phyloP scores from a whole-genome alignment of 2,329 filamentous ascomycete species.

The Trichoderma brevicompactum region DNA sequence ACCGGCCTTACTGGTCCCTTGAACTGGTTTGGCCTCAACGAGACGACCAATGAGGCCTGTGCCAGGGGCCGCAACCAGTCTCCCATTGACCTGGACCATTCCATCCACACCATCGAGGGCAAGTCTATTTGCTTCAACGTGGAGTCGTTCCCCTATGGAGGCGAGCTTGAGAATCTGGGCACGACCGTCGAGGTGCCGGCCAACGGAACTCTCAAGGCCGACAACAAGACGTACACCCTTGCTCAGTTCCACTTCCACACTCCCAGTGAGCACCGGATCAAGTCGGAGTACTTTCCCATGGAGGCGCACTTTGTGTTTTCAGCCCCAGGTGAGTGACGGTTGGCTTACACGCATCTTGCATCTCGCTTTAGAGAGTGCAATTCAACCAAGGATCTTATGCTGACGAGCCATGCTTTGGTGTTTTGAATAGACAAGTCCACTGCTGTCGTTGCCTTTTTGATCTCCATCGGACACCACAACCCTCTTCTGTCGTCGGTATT shows the following conservation, averaged over 20 bases:
- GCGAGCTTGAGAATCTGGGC: conserved; percentile 56
- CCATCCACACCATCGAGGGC: conserved; percentile 40
- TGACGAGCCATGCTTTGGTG: background rate
- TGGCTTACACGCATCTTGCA: too few species aligned
- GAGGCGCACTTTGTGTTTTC: conserved; percentile 41
- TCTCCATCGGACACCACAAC: conserved; percentile 15
- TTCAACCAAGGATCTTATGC: background rate
- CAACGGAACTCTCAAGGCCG: conserved; percentile 52
- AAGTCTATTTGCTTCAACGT: conserved; percentile 43
- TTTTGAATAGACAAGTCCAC: conserved; percentile 19
- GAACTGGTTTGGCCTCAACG: conserved; percentile 55
- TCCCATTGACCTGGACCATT: conserved; percentile 55
- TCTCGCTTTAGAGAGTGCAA: background rate
- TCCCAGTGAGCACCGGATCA: conserved; percentile 61
- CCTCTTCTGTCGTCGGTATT: conserved; percentile 45
- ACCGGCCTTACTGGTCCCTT: conserved; percentile 51
- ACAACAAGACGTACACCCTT: conserved; percentile 48
- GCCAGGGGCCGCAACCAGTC: conserved; percentile 56
- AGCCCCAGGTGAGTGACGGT: conserved; percentile 25
- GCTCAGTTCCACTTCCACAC: conserved; percentile 65
- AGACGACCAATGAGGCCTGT: conserved; percentile 50
- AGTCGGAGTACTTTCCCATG: conserved; percentile 41
- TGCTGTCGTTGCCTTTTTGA: conserved; percentile 38
- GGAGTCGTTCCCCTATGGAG: conserved; percentile 41
- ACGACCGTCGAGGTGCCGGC: conserved; percentile 55